These are phyloP conservation scores for Tulasnella sp. DNA, from an alignment of 768 basidiomycete species.

Conservation along the genomic window DNA sequence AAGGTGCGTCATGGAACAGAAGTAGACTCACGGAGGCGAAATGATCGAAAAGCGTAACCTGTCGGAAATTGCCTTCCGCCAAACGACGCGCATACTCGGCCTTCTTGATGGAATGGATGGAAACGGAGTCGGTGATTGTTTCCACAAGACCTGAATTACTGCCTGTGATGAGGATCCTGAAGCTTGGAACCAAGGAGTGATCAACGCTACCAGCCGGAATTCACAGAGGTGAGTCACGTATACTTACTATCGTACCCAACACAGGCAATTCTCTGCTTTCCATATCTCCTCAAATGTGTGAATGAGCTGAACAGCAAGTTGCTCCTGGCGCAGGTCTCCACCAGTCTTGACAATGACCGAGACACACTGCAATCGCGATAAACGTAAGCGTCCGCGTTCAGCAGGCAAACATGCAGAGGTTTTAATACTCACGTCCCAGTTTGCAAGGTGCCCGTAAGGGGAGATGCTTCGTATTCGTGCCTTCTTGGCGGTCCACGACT, in stretches of 20 bases:
- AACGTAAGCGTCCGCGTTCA: no score
- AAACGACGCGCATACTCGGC: slow-evolving; percentile 88
- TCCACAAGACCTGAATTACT: slow-evolving; percentile 89
- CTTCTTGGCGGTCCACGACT: slow-evolving; percentile 92
- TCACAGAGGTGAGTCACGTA: background rate
- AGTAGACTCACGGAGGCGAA: slow-evolving; percentile 60
- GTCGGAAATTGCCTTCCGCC: slow-evolving; percentile 66
- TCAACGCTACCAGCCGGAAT: background rate
- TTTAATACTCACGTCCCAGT: slow-evolving; percentile 35
- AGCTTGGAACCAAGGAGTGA: slow-evolving; percentile 38
- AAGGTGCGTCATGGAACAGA: background rate
- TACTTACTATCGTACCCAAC: background rate
- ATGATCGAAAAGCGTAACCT: slow-evolving; percentile 86
- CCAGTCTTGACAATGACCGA: slow-evolving; percentile 99
- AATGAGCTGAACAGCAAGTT: slow-evolving; percentile 91
- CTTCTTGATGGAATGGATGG: slow-evolving; percentile 99
- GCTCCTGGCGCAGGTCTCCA: slow-evolving; percentile 92
- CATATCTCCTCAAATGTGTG: slow-evolving; percentile 88
- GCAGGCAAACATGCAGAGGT: background rate
- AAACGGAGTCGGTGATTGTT: slow-evolving; percentile 96
- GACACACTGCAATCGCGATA: slow-evolving; percentile 53
- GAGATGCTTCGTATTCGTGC: slow-evolving; percentile 87
- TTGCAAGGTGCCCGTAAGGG: slow-evolving; percentile 91
- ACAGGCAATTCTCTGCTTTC: slow-evolving; percentile 80
- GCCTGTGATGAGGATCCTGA: slow-evolving; percentile 92